Base-by-base conservation (phyloP, 140 eudicot species). In the Anethum foeniculum region DNA sequence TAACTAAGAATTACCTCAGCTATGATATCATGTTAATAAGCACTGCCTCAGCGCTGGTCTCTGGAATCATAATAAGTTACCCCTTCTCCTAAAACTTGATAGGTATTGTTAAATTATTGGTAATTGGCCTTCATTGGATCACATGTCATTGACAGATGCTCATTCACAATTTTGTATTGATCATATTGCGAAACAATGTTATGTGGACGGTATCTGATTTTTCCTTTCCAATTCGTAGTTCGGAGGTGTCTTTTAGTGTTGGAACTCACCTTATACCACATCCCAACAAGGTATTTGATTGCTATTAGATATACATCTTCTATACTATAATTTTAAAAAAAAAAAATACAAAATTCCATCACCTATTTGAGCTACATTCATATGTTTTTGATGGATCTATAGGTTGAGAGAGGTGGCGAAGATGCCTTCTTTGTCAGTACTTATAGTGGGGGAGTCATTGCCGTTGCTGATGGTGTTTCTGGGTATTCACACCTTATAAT, bases 391-490 rank as follows among this genome's bases (percentile, higher is more conserved):
- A 15, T 56, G 21, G 46, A 34, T 85, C 32, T 84, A 14, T 82
- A 93, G 98, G 92, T 86, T 81, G 93, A 79, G 44, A 91, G 80
- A 82, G 98, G 98, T 19, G 98, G 98, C 62, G 97, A 93, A 82
- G 97, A 93, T 84, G 98, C 98, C 12, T 93, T 92, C 85, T 94
- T 94, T 77, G 88, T 92, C 77, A 94, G 97, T 81, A 32, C 88
- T 81, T 89, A 86, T 80, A 83, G 80, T 28, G 97, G 99, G 44
- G 97, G 97, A 81, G 97, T 88, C 77, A 84, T 94, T 81, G 96
- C 96, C 13, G 95, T 94, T 86, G 98, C 98, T 58, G 98, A 94
- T 85, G 98, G 98, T 78, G 98, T 94, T 75, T 94, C 98, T 41
- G 98, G 98, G 98, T 94, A 85, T 77, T 48, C 65, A 67, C 7